Conservation (phyloP, 2,329 filamentous ascomycete species). For the Gremmenia infestans region DNA sequence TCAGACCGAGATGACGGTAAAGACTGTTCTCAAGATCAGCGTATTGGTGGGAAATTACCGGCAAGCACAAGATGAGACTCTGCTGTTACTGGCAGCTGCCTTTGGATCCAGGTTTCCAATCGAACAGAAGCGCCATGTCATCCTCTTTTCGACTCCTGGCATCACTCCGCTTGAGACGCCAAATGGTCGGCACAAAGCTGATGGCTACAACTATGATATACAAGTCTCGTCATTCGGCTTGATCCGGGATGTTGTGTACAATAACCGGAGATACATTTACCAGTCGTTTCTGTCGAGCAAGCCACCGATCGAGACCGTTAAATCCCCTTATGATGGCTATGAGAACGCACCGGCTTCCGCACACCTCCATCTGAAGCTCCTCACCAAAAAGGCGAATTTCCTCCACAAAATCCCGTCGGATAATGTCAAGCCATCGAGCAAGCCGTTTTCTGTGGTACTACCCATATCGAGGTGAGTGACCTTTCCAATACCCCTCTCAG, state of each 20-base stretch:
- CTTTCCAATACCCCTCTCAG: too few species aligned
- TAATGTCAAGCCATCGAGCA: constrained; percentile 24
- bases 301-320: constrained; percentile 39
- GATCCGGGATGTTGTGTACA: constrained; percentile 19
- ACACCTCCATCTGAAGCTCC: constrained; percentile 45
- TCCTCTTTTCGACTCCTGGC: constrained; percentile 16
- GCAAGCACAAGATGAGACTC: constrained; percentile 17
- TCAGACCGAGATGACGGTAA: constrained; percentile 17
- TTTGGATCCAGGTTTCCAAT: constrained; percentile 23
- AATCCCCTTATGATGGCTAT: constrained; percentile 34
- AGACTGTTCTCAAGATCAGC: constrained; percentile 37
- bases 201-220: background rate
- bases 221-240: constrained; percentile 9
- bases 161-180: background rate
- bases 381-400: constrained; percentile 55
- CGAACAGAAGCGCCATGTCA: constrained; percentile 9
- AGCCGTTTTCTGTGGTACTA: constrained; percentile 41
- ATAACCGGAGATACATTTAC: constrained; percentile 33
- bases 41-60: constrained; percentile 47
- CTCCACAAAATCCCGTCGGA: constrained; percentile 38
- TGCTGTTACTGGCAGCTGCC: constrained; percentile 17
- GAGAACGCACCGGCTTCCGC: constrained; percentile 40
- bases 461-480: constrained; percentile 31
- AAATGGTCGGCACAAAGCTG: background rate
- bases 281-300: constrained; percentile 39